phyloP scores from a whole-genome alignment of 2,329 filamentous ascomycete species.

The Dothideomycetes sp. region DNA sequence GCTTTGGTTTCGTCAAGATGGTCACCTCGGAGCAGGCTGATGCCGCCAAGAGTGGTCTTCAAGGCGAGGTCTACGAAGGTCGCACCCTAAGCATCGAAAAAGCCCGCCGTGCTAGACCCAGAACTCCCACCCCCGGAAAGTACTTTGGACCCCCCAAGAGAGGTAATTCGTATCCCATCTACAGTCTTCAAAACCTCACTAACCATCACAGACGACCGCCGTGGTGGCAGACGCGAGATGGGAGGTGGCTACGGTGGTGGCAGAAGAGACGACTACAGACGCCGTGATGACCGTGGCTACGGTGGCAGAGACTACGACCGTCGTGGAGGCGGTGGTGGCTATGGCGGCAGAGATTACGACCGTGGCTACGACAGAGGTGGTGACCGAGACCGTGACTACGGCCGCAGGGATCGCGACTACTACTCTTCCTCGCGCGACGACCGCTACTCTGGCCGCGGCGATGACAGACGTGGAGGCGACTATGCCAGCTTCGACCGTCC shows the following conservation, averaged over 20 bases:
- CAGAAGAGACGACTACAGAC: conserved; percentile 37
- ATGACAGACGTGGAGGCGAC: conserved; percentile 26
- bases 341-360: conserved; percentile 17
- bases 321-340: conserved; percentile 29
- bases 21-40: conserved; percentile 88
- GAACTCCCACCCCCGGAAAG: conserved; percentile 94
- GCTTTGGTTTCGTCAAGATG: conserved; percentile 99
- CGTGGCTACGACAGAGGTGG: conserved; percentile 15
- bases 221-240: conserved; percentile 17
- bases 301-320: conserved; percentile 31
- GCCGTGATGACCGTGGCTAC: conserved; percentile 38
- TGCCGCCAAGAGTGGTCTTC: conserved; percentile 89
- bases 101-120: conserved; percentile 85
- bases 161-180: conserved; percentile 48
- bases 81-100: conserved; percentile 98
- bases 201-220: conserved; percentile 28
- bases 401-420: conserved; percentile 16
- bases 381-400: conserved; percentile 28
- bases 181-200: conserved; percentile 7
- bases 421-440: conserved; percentile 10
- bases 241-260: conserved; percentile 26
- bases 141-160: conserved; percentile 98
- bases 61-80: conserved; percentile 90
- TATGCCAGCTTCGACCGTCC: conserved; percentile 24
- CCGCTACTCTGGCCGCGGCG: conserved; percentile 19